These are phyloP conservation scores for Calocybe gangraenosa DNA, from an alignment of 768 basidiomycete species.

Conservation along the genomic window DNA sequence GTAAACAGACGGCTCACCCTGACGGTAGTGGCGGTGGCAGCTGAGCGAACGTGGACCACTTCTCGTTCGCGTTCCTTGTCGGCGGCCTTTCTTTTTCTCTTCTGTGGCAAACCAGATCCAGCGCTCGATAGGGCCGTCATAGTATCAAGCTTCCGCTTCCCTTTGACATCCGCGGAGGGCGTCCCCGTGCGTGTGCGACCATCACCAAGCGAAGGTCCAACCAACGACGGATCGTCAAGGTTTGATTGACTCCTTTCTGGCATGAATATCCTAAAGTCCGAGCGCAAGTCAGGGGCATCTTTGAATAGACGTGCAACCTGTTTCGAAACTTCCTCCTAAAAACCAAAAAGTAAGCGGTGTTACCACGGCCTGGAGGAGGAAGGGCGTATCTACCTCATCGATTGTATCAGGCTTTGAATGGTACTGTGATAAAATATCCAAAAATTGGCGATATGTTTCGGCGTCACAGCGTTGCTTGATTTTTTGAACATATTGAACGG, in stretches of 20 bases:
- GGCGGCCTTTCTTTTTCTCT: conserved; percentile 62
- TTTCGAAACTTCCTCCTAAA: conserved; percentile 61
- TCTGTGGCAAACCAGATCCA: conserved; percentile 47
- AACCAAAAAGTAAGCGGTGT: conserved; percentile 8
- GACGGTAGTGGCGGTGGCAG: conserved; percentile 22
- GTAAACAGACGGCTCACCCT: conserved; percentile 31
- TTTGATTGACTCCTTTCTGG: conserved; percentile 52
- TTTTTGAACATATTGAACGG: conserved; percentile 94
- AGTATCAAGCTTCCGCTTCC: conserved; percentile 38
- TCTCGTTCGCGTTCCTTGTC: conserved; percentile 46
- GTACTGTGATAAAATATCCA: conserved; percentile 69
- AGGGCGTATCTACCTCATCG: conserved; percentile 48
- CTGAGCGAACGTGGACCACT: conserved; percentile 26
- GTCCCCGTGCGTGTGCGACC: conserved; percentile 32
- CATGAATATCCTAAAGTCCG: conserved; percentile 74
- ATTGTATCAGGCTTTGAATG: conserved; percentile 56
- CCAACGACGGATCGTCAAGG: conserved; percentile 36
- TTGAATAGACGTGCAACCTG: conserved; percentile 70
- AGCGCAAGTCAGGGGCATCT: conserved; percentile 68
- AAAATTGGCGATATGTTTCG: conserved; percentile 77
- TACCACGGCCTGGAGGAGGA: conserved; percentile 8
- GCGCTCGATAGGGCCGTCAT: conserved; percentile 26
- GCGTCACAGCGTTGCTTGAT: conserved; percentile 93
- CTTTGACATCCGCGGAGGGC: conserved; percentile 31
- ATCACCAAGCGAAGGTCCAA: conserved; percentile 20